A percentile compares a stretch with the other conserved stretches of the same genome.
These are phyloP conservation scores for Colletotrichum melonis DNA, from an alignment of 2,329 filamentous ascomycete species.

Conservation along the genomic window DNA sequence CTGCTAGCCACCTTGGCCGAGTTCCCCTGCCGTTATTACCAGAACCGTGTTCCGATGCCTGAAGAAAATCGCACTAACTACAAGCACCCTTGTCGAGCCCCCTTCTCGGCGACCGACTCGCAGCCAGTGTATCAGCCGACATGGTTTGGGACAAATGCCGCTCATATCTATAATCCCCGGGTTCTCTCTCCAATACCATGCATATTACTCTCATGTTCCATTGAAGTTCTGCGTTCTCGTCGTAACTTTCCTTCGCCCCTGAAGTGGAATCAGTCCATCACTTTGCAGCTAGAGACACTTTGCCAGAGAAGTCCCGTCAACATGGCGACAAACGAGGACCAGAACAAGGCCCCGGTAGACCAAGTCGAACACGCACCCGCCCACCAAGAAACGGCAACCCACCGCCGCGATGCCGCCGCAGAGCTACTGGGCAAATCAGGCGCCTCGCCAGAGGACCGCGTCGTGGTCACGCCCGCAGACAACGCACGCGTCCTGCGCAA, in stretches of 20 bases:
- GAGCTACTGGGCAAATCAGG: constrained; percentile 54
- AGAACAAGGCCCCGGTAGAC: constrained; percentile 22
- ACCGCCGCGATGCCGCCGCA: constrained; percentile 54
- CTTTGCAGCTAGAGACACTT: background rate
- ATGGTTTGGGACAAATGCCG: background rate
- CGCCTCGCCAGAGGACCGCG: constrained; percentile 39
- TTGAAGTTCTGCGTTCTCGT: background rate
- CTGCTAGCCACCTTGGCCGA: background rate
- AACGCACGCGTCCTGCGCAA: constrained; percentile 48
- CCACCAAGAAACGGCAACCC: background rate
- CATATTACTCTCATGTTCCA: background rate
- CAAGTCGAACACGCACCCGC: constrained; percentile 22
- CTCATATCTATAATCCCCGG: constrained; percentile 5
- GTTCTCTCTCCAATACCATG: background rate
- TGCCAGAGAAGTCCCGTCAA: background rate
- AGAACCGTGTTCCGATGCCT: constrained; percentile 4
- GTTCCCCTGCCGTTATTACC: background rate
- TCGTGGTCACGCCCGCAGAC: constrained; percentile 47
- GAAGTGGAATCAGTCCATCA: background rate
- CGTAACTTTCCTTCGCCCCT: background rate
- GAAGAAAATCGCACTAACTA: background rate
- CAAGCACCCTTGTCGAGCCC: background rate
- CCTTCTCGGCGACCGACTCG: constrained; percentile 17
- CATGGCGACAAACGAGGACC: constrained; percentile 22
- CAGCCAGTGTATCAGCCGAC: background rate